phyloP scores from a whole-genome alignment of 148 eudicot genomes.

The Fagopyrum esculentum region DNA sequence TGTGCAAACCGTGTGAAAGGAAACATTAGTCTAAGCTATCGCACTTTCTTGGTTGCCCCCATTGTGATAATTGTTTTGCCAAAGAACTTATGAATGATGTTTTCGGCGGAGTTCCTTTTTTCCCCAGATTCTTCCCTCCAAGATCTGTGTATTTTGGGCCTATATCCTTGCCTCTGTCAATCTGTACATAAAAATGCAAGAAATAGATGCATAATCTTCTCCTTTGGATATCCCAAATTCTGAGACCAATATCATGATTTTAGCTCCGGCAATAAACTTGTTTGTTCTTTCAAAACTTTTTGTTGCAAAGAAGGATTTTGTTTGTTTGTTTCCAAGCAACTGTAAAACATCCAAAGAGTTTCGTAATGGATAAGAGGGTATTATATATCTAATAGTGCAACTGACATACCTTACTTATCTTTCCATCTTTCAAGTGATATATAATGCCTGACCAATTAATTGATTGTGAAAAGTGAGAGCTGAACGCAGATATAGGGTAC shows the following conservation, averaged over 20 bases:
- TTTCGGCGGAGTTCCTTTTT: slow-evolving; percentile 48
- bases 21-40: slow-evolving; percentile 27
- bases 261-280: neutral
- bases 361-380: too few relatives aligned
- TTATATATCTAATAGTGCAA: neutral
- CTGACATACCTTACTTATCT: slow-evolving; percentile 60
- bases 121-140: slow-evolving; percentile 76
- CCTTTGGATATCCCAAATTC: neutral
- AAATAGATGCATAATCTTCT: neutral
- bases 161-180: slow-evolving; percentile 74
- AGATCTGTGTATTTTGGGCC: slow-evolving; percentile 87
- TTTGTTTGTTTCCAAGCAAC: too few relatives aligned
- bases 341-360: too few relatives aligned
- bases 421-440: slow-evolving; percentile 86
- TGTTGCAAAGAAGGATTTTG: too few relatives aligned
- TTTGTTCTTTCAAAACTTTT: neutral
- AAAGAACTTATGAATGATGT: slow-evolving; percentile 46
- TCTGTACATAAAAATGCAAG: slow-evolving; percentile 25
- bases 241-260: neutral
- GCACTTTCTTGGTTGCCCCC: slow-evolving; percentile 72
- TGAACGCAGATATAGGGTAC: slow-evolving; percentile 71
- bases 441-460: slow-evolving; percentile 95
- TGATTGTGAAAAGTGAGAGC: slow-evolving; percentile 80
- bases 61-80: slow-evolving; percentile 43
- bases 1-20: neutral